Evolutionary conservation across 345 rosid species (phyloP), one percentile per base, ranked within the genome.

Genomic region (Nasturtium officinale): DNA sequence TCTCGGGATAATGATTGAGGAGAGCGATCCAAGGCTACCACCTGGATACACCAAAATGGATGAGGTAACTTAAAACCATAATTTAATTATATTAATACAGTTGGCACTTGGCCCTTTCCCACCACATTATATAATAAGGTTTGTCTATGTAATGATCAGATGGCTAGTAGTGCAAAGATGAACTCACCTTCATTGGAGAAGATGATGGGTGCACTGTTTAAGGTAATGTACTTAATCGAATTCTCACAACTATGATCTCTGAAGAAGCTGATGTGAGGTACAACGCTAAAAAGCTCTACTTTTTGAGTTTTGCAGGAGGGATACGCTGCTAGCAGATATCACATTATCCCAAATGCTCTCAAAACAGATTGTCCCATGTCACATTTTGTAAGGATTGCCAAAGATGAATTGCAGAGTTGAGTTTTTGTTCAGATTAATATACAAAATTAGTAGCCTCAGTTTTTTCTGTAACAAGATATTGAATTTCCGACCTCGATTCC

Each of bases 1-100:
- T 74, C 75, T 94, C 69, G 82, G 65, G 28, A 82, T 45, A 60
- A 87, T 94, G 95, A 61, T 88, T 16, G 96, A 91, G 51, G 97
- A 94, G 80, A 88, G 89, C 64, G 88, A 94, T 73, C 88, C 91
- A 29, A 86, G 86, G 77, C 75, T 91, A 20, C 91, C 91, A 10
- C 82, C 83, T n/a, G 98, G 98, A 69, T 94, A 85, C 84, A 87
- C 84, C 72, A 89, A 86, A 79, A 57, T 91, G 81, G 97, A 91
- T 62, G 85, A 89, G 98, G 98, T 89, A 15, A 20, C 58, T 4
- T 13, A 6, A 53, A 2, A 18, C 56, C 42, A 7, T 26, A 16
- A 15, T 46, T 40, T 5, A 18, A 37, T 40, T 30, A 9, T 25
- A 20, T 17, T 12, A 13, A 37, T 17, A 53, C 47, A 28, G 58